Base-by-base conservation (phyloP, 2,329 filamentous ascomycete species). In the Fusarium stilboides region DNA sequence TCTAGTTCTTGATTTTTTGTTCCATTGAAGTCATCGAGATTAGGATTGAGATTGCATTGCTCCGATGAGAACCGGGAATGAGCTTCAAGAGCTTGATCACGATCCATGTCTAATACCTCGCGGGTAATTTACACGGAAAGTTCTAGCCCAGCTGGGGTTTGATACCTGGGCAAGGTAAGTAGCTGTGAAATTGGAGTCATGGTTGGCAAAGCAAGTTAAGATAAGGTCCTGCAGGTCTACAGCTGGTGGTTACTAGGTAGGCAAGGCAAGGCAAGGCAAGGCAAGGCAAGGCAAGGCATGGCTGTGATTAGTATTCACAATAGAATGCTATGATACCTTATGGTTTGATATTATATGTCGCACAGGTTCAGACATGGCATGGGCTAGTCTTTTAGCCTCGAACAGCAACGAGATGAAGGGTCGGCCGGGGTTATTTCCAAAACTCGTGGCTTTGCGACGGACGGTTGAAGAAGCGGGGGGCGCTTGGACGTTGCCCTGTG, bases 331-430 rank as follows among this genome's bases (percentile, higher is more conserved):
- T 13, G 10, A 9, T 24, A 24, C 22, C 22, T 24, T 24, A 31
- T 31, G 28, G 28, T 5, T 31, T 31, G 28, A 31, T 31, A 31
- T 33, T 62, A 66, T 43, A 65, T 62, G 62, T 65, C 58, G 62
- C 63, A 60, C 49, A 62, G 62, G 52, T 43, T 37, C 50, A 51
- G 56, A 50, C 59, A 55, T 60, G 53, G 64, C 59, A 55, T 60
- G 53, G 64, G 53, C 59, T 65, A 45, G 46, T 39, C 31, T 54
- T 52, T 67, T 67, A 67, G 64, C 65, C 65, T 68, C 65, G 60
- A 68, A 69, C 65, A 66, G 46, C 62, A 68, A 68, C 65, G 66
- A 69, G 62, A 69, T 69, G 66, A 68, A 68, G 65, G 65, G 65
- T 69, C 53, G 65, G 49, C 65, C 54, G 43, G 62, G 62, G 46